Conservation (phyloP, 768 basidiomycete genomes). For the Tricholoma matsutake region DNA sequence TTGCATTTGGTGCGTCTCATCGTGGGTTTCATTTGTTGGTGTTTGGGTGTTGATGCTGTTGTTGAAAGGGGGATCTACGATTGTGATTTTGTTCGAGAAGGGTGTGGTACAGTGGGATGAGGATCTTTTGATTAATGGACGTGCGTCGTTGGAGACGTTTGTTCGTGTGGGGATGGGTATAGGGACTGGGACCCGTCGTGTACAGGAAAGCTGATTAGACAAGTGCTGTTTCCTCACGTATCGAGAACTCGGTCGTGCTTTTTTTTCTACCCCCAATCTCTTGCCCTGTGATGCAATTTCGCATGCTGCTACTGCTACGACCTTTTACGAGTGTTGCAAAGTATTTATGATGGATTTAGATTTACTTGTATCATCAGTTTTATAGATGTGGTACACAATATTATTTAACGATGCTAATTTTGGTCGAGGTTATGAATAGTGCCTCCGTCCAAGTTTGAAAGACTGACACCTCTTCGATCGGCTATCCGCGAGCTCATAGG, state of each 20-base stretch:
- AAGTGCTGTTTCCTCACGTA: not conserved
- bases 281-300: too few relatives aligned
- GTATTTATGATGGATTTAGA: too few relatives aligned
- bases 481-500: too few relatives aligned
- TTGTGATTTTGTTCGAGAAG: constrained; percentile 87
- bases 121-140: constrained; percentile 81
- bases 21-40: constrained; percentile 1
- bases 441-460: too few relatives aligned
- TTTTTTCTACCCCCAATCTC: not conserved
- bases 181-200: constrained; percentile 37
- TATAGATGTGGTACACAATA: too few relatives aligned
- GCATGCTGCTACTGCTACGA: too few relatives aligned
- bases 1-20: constrained; percentile 77
- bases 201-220: not conserved
- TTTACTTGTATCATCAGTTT: too few relatives aligned
- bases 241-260: not conserved
- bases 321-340: too few relatives aligned
- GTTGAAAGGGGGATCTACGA: constrained; percentile 78
- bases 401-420: too few relatives aligned
- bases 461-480: too few relatives aligned
- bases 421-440: too few relatives aligned
- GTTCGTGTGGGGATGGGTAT: constrained; percentile 88
- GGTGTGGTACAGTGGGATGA: constrained; percentile 88
- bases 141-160: constrained; percentile 83
- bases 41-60: not conserved